These are phyloP conservation scores for Aspergillus novofumigatus DNA, from an alignment of 2,329 filamentous ascomycete species.

Conservation along the genomic window DNA sequence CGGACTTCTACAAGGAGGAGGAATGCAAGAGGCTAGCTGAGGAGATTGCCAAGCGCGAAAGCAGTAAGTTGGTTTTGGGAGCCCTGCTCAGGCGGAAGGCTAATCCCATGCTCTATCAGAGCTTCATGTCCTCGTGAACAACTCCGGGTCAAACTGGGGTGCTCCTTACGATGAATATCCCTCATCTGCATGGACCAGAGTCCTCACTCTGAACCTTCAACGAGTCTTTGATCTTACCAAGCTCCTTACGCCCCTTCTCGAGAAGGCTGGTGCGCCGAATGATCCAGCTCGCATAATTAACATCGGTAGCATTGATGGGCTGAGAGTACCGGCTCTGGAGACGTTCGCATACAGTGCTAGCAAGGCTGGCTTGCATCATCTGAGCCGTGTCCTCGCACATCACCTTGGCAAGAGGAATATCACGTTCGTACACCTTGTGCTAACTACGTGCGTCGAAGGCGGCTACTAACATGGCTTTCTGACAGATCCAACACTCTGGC, in stretches of 20 bases:
- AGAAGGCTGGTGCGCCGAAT: slow-evolving; percentile 42
- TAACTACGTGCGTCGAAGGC: not conserved
- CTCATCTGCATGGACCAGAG: slow-evolving; percentile 54
- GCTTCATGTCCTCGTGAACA: slow-evolving; percentile 49
- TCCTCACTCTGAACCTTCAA: slow-evolving; percentile 54
- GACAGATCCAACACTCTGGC: slow-evolving; percentile 61
- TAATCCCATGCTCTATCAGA: slow-evolving; percentile 27
- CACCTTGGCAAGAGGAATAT: slow-evolving; percentile 51
- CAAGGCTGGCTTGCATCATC: slow-evolving; percentile 52
- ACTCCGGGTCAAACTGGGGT: slow-evolving; percentile 53
- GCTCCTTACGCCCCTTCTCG: slow-evolving; percentile 46
- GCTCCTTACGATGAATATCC: slow-evolving; percentile 57
- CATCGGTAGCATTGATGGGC: slow-evolving; percentile 52
- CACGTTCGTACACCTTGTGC: slow-evolving; percentile 39
- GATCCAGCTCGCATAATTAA: slow-evolving; percentile 50
- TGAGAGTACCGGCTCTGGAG: slow-evolving; percentile 49
- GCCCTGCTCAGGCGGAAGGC: not conserved
- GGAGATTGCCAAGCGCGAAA: slow-evolving; percentile 46
- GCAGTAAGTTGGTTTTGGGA: slow-evolving; percentile 50
- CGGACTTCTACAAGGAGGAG: slow-evolving; percentile 50
- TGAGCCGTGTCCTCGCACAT: slow-evolving; percentile 49
- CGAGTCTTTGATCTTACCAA: slow-evolving; percentile 48
- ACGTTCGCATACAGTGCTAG: slow-evolving; percentile 52
- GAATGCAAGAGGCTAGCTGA: slow-evolving; percentile 46
- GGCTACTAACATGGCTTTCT: slow-evolving; percentile 37